Evolutionary conservation across 331 rosid genomes (phyloP).

Genomic region (Malus hybrid): DNA sequence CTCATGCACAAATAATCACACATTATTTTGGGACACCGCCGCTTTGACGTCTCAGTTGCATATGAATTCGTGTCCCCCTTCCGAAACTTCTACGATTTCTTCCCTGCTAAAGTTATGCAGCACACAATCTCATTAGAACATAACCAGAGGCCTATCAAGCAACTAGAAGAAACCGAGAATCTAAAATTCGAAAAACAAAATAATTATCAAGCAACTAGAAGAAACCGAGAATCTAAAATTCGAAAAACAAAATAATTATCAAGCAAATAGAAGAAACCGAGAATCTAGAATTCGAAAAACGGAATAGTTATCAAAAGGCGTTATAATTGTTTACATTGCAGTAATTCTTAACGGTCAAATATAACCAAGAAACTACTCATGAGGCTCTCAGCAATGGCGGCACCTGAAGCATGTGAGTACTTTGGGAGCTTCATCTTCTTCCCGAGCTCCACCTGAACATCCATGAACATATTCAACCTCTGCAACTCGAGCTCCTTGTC

Average conservation of each 20-base stretch:
- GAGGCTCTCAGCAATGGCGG: background rate
- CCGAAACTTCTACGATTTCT: background rate
- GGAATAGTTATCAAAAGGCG: too few species aligned
- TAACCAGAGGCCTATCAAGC: too few species aligned
- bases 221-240: background rate
- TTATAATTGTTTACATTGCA: background rate
- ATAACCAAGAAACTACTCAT: background rate
- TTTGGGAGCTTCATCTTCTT: constrained; percentile 30
- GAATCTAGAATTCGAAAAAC: too few species aligned
- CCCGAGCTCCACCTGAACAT: constrained; percentile 30
- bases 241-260: too few species aligned
- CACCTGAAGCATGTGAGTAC: constrained; percentile 17
- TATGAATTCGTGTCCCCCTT: background rate
- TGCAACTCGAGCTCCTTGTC: constrained; percentile 37
- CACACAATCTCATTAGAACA: background rate
- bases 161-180: too few species aligned
- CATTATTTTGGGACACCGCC: background rate
- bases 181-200: too few species aligned
- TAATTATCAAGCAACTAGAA: background rate
- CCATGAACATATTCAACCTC: constrained; percentile 44
- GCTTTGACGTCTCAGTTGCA: background rate
- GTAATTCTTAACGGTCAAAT: background rate
- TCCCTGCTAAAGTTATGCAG: background rate
- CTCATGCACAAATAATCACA: background rate
- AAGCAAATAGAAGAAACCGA: background rate